Conservation (phyloP, 345 rosid genomes). For the Citrus inodora region DNA sequence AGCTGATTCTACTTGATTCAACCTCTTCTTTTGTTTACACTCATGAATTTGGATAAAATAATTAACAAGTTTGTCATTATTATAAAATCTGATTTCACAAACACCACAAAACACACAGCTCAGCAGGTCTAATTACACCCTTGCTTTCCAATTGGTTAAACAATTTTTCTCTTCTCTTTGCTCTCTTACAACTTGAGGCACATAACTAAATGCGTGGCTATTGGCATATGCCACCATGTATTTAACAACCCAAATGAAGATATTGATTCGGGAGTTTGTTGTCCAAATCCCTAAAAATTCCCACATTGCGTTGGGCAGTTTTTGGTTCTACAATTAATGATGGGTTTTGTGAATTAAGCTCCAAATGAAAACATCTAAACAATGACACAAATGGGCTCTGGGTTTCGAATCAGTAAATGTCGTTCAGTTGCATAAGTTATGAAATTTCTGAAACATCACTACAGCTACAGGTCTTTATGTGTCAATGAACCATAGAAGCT, state of each 20-base stretch:
- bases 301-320: too few relatives aligned
- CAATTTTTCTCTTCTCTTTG: conserved; percentile 51
- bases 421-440: neutral
- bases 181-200: conserved; percentile 53
- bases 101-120: conserved; percentile 56
- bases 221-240: conserved; percentile 74
- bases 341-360: too few relatives aligned
- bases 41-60: conserved; percentile 58
- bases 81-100: conserved; percentile 71
- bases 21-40: conserved; percentile 63
- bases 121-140: conserved; percentile 9
- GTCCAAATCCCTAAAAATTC: too few relatives aligned
- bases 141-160: conserved; percentile 61
- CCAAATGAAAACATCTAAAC: too few relatives aligned
- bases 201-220: conserved; percentile 52
- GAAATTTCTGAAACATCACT: conserved; percentile 22
- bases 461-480: too few relatives aligned
- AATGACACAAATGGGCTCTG: neutral
- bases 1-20: conserved; percentile 75
- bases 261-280: too few relatives aligned
- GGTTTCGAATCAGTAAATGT: conserved; percentile 1
- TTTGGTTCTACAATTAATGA: too few relatives aligned
- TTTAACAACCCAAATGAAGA: neutral
- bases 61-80: conserved; percentile 51
- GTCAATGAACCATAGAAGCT: neutral